phyloP scores from a whole-genome alignment of 768 basidiomycete species.

The Boletus insuetus region DNA sequence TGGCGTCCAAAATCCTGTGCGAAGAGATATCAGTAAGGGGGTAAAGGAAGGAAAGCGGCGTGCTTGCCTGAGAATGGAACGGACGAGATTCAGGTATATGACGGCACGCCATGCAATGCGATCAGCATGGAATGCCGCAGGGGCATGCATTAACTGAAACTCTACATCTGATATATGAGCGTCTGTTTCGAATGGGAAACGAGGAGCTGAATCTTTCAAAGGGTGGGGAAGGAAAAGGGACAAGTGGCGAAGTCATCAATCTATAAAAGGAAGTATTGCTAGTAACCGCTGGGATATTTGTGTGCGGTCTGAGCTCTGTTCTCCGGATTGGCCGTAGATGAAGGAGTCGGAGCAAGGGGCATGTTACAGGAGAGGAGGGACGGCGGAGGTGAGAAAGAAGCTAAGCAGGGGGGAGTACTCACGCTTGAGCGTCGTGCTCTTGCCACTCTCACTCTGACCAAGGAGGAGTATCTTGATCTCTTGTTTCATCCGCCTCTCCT shows the following conservation, averaged over 20 bases:
- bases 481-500: slow-evolving; percentile 57
- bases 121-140: slow-evolving; percentile 73
- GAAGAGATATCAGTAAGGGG: neutral
- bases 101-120: slow-evolving; percentile 85
- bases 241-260: neutral
- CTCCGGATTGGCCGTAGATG: neutral
- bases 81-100: slow-evolving; percentile 84
- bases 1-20: slow-evolving; percentile 69
- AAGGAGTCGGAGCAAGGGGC: neutral
- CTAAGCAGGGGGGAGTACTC: slow-evolving; percentile 37
- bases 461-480: slow-evolving; percentile 77
- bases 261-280: slow-evolving; percentile 4
- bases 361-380: neutral
- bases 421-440: slow-evolving; percentile 88
- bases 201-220: neutral
- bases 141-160: slow-evolving; percentile 79
- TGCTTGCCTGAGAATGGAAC: slow-evolving; percentile 69
- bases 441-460: slow-evolving; percentile 88
- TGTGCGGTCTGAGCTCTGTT: neutral
- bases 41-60: slow-evolving; percentile 1
- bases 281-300: neutral
- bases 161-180: slow-evolving; percentile 44
- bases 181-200: slow-evolving; percentile 1
- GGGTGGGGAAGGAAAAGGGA: neutral
- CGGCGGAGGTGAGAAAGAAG: slow-evolving; percentile 5